Conservation (phyloP, 2,329 filamentous ascomycete genomes). For the Chrysoporthe austroafricana region DNA sequence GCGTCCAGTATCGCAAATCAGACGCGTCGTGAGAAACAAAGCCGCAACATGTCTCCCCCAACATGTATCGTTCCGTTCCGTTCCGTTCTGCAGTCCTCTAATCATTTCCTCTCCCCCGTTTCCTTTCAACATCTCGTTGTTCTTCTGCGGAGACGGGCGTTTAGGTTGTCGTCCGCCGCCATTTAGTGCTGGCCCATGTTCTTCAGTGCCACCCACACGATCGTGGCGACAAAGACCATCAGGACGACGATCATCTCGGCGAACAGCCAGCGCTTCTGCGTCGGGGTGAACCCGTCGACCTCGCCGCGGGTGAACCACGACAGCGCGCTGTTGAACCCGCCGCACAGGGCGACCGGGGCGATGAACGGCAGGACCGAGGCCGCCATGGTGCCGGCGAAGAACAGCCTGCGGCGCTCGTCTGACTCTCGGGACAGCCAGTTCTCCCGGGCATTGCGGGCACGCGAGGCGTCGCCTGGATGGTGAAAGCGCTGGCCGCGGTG, state of each 20-base stretch:
- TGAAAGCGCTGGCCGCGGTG: constrained; percentile 23
- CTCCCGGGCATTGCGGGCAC: constrained; percentile 11
- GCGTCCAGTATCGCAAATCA: not conserved
- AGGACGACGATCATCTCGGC: constrained; percentile 37
- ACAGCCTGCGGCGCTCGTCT: constrained; percentile 38
- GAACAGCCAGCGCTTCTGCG: constrained; percentile 43
- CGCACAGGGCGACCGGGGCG: constrained; percentile 48
- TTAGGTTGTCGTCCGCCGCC: not conserved
- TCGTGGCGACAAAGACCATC: constrained; percentile 26
- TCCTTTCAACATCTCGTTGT: not conserved
- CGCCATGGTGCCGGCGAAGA: constrained; percentile 45
- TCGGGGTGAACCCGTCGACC: constrained; percentile 43
- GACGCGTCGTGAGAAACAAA: no score
- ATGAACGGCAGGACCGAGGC: constrained; percentile 53
- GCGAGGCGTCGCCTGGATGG: constrained; percentile 4
- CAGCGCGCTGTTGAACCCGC: constrained; percentile 49
- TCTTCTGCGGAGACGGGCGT: not conserved
- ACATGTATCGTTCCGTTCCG: no score
- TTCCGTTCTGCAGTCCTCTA: not conserved
- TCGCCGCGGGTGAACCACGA: constrained; percentile 55
- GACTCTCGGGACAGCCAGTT: constrained; percentile 36
- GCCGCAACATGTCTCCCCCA: no score
- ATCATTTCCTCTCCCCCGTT: not conserved
- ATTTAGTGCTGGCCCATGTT: constrained; percentile 6
- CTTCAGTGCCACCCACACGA: constrained; percentile 31